Percentiles rank a stretch among this genome's conserved stretches.
phyloP scores from a whole-genome alignment of 306 rosid genomes.

The Medicago ruthenica region DNA sequence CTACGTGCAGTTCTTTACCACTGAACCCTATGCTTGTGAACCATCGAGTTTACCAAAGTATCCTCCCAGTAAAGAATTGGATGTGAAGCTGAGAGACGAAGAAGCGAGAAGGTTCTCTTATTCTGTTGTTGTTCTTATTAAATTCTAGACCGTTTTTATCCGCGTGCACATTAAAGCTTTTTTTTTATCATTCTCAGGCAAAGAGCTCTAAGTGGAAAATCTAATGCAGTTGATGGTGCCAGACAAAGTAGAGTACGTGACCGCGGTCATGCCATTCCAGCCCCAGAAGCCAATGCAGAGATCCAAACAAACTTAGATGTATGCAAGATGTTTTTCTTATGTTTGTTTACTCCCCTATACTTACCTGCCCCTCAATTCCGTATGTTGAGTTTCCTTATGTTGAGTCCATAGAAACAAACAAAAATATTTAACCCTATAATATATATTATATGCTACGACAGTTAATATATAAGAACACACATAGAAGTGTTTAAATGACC shows the following conservation, averaged over 20 bases:
- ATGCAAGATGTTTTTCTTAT: background rate
- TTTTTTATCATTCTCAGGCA: background rate
- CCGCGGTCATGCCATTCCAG: background rate
- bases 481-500: too few relatives aligned
- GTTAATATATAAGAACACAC: too few relatives aligned
- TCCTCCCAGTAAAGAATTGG: conserved; percentile 1
- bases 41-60: background rate
- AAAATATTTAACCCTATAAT: background rate
- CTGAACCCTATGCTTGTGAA: background rate
- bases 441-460: background rate
- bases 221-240: background rate
- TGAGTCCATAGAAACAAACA: background rate
- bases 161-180: background rate
- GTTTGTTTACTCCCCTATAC: background rate
- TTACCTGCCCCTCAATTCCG: background rate
- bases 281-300: conserved; percentile 10
- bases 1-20: background rate
- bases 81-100: conserved; percentile 3
- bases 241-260: background rate
- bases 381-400: too few relatives aligned
- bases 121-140: background rate
- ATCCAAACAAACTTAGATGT: conserved; percentile 5
- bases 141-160: background rate
- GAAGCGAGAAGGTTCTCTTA: conserved; percentile 1
- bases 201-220: background rate